Percentiles rank a stretch among this genome's conserved stretches.
phyloP scores from a whole-genome alignment of 768 basidiomycete genomes.

The Porphyrellus cyaneotinctus region DNA sequence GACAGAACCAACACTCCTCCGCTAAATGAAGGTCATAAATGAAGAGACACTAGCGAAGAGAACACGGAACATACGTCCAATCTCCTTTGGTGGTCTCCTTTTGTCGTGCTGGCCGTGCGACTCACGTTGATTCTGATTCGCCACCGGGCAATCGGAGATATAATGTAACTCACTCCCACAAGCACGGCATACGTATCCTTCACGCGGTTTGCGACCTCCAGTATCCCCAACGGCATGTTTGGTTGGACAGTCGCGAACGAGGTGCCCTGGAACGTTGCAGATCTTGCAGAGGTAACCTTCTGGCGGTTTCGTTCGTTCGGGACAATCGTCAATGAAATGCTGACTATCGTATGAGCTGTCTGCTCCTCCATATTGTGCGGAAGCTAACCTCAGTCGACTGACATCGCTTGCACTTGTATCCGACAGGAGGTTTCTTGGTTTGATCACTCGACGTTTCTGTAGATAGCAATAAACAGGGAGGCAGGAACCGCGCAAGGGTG shows the following conservation, averaged over 20 bases:
- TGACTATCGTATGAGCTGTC: constrained; percentile 25
- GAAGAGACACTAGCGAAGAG: not conserved
- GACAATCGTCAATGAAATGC: constrained; percentile 78
- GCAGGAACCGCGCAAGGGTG: not conserved
- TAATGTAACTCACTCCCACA: constrained; percentile 86
- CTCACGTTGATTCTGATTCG: constrained; percentile 55
- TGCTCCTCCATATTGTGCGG: not conserved
- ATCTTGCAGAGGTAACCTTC: constrained; percentile 87
- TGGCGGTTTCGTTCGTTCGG: constrained; percentile 69
- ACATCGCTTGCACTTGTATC: constrained; percentile 76
- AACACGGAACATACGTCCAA: constrained; percentile 61
- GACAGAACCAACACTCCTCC: constrained; percentile 97
- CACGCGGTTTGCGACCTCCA: constrained; percentile 74
- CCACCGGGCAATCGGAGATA: constrained; percentile 80
- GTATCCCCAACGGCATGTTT: constrained; percentile 76
- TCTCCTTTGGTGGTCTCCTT: constrained; percentile 66
- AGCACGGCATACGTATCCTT: constrained; percentile 87
- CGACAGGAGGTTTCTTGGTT: constrained; percentile 57
- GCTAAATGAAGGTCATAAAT: constrained; percentile 42
- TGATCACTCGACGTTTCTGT: constrained; percentile 34
- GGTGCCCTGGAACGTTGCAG: constrained; percentile 82
- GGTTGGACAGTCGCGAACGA: constrained; percentile 86
- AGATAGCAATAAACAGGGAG: not conserved
- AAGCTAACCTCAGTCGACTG: constrained; percentile 63
- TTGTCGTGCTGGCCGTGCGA: constrained; percentile 30